Evolutionary conservation across 176 grass and related monocot genomes (phyloP), one percentile per base, ranked within the genome.

Genomic region (Zea luxurians): DNA sequence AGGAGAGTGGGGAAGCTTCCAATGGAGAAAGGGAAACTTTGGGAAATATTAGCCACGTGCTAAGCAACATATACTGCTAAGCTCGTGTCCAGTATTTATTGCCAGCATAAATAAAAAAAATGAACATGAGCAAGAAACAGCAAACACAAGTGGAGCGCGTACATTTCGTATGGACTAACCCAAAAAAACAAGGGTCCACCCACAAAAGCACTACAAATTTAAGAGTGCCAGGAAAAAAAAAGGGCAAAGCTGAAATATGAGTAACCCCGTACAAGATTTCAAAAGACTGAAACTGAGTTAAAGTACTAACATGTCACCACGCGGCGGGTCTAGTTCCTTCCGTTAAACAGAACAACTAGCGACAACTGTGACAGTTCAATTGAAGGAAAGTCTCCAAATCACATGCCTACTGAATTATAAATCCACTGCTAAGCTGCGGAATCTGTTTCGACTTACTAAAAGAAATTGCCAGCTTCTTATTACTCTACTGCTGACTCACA

Each of bases 51-150:
- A 5, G 37, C 48, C 66, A 71, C 71, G 37, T 49, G 63, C 21
- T 83, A 74, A 71, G 10, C 11, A 61, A 46, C 20, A 76, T 27
- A 45, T 60, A 71, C 37, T 69, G 59, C 34, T 55, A 60, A 3
- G 4, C 16, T 40, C 18, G 13, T 64, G 46, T 77, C 60, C 49
- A 42, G 49, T 67, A 73, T 66, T 71, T 70, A 27, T 27, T 27
- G 27, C 18, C 40, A 86, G 43, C 2, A 73, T 21, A 43, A 37
- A 47, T 78, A 66, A 34, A 12, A 34, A 12, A 66, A 78, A 49
- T 66, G 61, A 43, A 17, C 50, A 18, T 27, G 35, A 13, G 72
- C 17, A 58, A 58, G 13, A 20, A 44, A 61, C 6, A 45, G 0
- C 20, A 60, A 66, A 48, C 0, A 16, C 3, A 41, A 65, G 6